Evolutionary conservation across 2,329 filamentous ascomycete species (phyloP), one percentile per base, ranked within the genome.

Genomic region (Phialophora macrospora): DNA sequence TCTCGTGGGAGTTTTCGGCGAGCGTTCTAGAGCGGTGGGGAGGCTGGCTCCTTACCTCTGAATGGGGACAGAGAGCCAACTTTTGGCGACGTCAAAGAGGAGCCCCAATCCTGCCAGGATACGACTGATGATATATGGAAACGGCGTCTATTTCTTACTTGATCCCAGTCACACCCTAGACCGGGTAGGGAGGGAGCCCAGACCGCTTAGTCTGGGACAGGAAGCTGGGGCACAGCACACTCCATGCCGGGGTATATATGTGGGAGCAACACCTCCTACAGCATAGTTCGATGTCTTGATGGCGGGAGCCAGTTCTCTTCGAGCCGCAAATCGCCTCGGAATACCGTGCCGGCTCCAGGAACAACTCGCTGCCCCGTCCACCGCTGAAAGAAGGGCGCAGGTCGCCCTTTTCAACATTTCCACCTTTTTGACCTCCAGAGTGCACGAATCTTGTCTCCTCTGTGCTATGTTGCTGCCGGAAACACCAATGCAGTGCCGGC

Each of bases 1-100:
- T 78, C 63, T 76, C 76, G 4, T 81, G 79, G 79, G 79, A 81
- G 64, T 77, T 80, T 55, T 80, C 78, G n/a, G 74, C 75, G 26
- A 66, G 70, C 9, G 72, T 79, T 1, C 70, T 80, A 30, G 76
- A 79, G 63, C 73, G 75, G 32, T 81, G 78, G 78, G 75, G 77
- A 14, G 70, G 70, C 0, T 80, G 78, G 75, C 63, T 81, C 30
- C 64, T 80, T 5, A 77, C 77, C 4, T 62, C 66, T 12, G 74
- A 76, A 55, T 80, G 78, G 77, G 74, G 75, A 17, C 72, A 76
- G 49, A 73, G 79, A 51, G 77, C 78, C 7, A 80, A 80, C 60
- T 78, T 78, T 62, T 81, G 79, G 79, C 71, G 79, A 58, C 66
- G 73, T 49, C 78, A 80, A 64, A 72, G 79, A 65, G 76, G 77